Evolutionary conservation across 2,329 filamentous ascomycete genomes (phyloP).

Genomic region (Ophiognomonia clavigignenti-juglandacearum): DNA sequence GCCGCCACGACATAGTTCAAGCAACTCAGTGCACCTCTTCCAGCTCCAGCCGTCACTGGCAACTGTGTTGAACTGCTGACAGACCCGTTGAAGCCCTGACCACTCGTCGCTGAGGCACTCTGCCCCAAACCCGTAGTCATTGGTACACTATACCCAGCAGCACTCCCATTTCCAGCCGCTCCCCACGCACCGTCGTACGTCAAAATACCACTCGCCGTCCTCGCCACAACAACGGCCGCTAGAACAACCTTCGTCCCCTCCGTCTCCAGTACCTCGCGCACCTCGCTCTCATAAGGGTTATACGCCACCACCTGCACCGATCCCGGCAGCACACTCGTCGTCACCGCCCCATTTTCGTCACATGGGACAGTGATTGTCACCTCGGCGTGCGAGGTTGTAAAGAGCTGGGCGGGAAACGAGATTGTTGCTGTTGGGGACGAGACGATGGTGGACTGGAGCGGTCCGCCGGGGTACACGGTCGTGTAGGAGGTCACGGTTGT

Average conservation of each 20-base stretch:
- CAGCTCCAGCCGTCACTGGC: neutral
- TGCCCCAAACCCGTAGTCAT: neutral
- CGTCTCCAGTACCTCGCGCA: neutral
- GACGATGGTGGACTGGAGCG: neutral
- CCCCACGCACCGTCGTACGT: neutral
- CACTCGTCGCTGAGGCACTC: neutral
- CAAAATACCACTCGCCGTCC: neutral
- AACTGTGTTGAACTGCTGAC: neutral
- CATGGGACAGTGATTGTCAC: neutral
- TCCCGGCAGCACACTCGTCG: neutral
- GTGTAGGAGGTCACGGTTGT: conserved; percentile 3
- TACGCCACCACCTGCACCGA: too few species aligned
- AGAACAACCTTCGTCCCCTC: neutral
- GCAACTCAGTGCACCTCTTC: neutral
- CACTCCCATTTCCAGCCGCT: neutral
- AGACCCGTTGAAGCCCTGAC: neutral
- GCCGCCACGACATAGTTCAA: neutral
- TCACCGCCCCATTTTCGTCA: neutral
- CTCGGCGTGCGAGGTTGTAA: conserved; percentile 3
- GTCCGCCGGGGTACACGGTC: conserved; percentile 7
- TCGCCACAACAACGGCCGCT: neutral
- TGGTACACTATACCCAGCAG: neutral
- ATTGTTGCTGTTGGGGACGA: conserved; percentile 6
- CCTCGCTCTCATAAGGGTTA: conserved; percentile 9
- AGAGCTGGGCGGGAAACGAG: conserved; percentile 2